These are phyloP conservation scores for Helicostylum pulchrum DNA, from an alignment of 192 early-diverging fungal species.

Conservation along the genomic window DNA sequence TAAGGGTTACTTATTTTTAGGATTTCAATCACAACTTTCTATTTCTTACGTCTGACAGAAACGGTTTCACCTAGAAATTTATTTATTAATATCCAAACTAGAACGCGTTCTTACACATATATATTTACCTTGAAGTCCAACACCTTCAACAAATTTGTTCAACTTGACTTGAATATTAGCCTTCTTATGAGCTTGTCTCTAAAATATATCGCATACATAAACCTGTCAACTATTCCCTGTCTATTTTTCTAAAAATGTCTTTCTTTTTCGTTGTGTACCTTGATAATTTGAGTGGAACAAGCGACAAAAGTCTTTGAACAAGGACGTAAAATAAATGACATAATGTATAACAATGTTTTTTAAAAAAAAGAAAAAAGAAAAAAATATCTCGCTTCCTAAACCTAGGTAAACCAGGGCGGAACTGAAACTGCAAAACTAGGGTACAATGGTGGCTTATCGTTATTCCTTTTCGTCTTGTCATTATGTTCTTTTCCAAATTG, in stretches of 20 bases:
- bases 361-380: constrained; percentile 1
- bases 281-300: background rate
- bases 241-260: background rate
- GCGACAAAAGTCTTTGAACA: background rate
- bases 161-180: constrained; percentile 31
- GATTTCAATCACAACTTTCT: background rate
- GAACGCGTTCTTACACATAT: background rate
- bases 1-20: background rate
- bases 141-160: constrained; percentile 31
- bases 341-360: background rate
- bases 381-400: background rate
- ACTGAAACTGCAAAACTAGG: constrained; percentile 1
- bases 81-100: background rate
- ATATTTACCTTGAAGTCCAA: constrained; percentile 29
- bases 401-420: background rate
- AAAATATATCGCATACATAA: background rate
- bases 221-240: too few relatives aligned
- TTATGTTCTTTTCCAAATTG: constrained; percentile 8
- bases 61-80: constrained; percentile 29
- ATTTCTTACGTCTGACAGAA: constrained; percentile 33
- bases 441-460: background rate
- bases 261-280: background rate
- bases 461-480: background rate
- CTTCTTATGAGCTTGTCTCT: constrained; percentile 34
- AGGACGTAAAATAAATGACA: constrained; percentile 17